Evolutionary conservation across 768 basidiomycete species (phyloP).

Genomic region (Phlebiopsis gigantea): DNA sequence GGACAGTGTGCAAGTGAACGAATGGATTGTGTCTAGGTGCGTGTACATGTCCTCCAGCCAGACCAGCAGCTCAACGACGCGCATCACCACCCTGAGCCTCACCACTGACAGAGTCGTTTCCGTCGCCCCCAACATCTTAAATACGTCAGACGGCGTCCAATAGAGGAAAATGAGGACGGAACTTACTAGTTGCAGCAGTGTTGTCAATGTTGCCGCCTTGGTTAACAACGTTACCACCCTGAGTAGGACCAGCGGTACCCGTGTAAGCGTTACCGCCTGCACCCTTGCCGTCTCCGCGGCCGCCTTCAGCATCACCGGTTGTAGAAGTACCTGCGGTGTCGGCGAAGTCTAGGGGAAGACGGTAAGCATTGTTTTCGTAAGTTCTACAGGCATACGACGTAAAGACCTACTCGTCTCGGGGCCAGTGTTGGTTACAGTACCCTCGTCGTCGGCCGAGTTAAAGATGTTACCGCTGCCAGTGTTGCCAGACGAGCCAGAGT

Average conservation of each 20-base stretch:
- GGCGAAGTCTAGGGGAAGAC: conserved; percentile 3
- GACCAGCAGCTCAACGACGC: background rate
- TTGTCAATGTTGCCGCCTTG: conserved; percentile 10
- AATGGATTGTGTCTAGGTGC: conserved; percentile 4
- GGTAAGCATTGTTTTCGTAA: background rate
- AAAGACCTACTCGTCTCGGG: conserved; percentile 2
- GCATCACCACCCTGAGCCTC: conserved; percentile 8
- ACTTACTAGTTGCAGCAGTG: conserved; percentile 11
- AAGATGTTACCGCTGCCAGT: conserved; percentile 11
- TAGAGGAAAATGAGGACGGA: background rate
- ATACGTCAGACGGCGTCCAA: background rate
- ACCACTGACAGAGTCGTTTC: conserved; percentile 7
- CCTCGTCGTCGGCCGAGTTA: conserved; percentile 9
- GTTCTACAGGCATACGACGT: background rate
- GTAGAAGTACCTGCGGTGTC: conserved; percentile 1
- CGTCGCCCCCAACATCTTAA: conserved; percentile 8
- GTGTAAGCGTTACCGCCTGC: conserved; percentile 16
- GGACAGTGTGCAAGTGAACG: background rate
- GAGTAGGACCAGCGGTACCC: conserved; percentile 11
- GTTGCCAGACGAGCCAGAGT: conserved; percentile 12
- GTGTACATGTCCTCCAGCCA: background rate
- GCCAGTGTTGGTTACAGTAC: conserved; percentile 12
- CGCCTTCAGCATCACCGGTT: conserved; percentile 14
- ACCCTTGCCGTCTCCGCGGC: conserved; percentile 12
- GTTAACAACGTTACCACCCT: conserved; percentile 12